Evolutionary conservation across 495 filamentous ascomycete genomes (phyloP).

Genomic region (Geopyxis carbonaria): DNA sequence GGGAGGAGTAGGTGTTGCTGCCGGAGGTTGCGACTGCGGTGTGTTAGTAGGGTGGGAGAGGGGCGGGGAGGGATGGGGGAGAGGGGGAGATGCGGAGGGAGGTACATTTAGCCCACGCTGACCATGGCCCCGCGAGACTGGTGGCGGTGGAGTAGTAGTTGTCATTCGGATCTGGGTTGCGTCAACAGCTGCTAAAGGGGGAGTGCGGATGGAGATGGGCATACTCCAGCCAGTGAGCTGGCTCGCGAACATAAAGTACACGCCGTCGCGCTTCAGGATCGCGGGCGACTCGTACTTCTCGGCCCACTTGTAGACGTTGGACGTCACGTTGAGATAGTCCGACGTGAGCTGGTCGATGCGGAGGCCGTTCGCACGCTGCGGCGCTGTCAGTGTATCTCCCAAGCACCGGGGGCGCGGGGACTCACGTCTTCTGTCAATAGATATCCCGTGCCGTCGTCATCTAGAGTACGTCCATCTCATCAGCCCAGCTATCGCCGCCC

Average conservation of each 20-base stretch:
- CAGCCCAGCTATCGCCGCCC: not conserved
- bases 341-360: constrained; percentile 34
- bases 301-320: constrained; percentile 29
- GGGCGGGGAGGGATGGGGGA: constrained; percentile 35
- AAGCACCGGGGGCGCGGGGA: constrained; percentile 1
- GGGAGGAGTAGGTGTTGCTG: constrained; percentile 35
- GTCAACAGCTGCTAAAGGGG: constrained; percentile 30
- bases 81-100: constrained; percentile 33
- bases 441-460: constrained; percentile 42
- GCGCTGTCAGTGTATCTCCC: not conserved
- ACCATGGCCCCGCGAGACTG: constrained; percentile 35
- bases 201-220: constrained; percentile 17
- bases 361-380: constrained; percentile 29
- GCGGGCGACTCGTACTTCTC: constrained; percentile 32
- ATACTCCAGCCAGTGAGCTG: constrained; percentile 30
- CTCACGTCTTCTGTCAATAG: constrained; percentile 45
- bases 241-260: constrained; percentile 37
- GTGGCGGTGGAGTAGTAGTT: constrained; percentile 37
- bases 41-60: constrained; percentile 27
- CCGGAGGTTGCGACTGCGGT: constrained; percentile 28
- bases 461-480: too few species aligned
- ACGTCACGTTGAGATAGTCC: constrained; percentile 31
- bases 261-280: constrained; percentile 34
- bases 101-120: constrained; percentile 38
- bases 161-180: constrained; percentile 42